Evolutionary conservation across 352 stramenopile species (phyloP).

Genomic region (Phytophthora foliorum): DNA sequence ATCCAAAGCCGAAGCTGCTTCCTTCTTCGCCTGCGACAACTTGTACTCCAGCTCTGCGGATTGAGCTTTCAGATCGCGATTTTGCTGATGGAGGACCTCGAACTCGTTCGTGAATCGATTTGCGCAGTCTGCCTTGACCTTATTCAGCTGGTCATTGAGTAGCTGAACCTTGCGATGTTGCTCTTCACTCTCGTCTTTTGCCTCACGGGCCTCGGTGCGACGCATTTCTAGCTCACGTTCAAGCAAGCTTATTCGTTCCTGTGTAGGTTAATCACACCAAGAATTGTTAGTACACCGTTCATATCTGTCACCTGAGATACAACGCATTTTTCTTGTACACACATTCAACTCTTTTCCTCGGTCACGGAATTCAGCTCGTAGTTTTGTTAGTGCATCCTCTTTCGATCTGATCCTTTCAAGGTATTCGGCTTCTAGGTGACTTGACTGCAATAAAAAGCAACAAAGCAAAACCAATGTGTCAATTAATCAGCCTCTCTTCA

Average conservation of each 20-base stretch:
- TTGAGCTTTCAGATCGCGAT: conserved; percentile 67
- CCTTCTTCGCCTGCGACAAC: conserved; percentile 52
- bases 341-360: conserved; percentile 66
- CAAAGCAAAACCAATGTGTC: not conserved
- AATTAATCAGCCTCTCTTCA: not conserved
- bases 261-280: not conserved
- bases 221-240: conserved; percentile 75
- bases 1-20: conserved; percentile 45
- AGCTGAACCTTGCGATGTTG: conserved; percentile 70
- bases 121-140: conserved; percentile 75
- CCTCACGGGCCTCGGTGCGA: conserved; percentile 61
- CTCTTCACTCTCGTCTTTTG: conserved; percentile 72
- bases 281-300: not conserved
- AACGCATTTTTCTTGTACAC: conserved; percentile 11
- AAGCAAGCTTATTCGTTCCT: conserved; percentile 52
- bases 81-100: conserved; percentile 64
- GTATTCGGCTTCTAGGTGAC: conserved; percentile 57
- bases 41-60: conserved; percentile 65
- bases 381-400: conserved; percentile 59
- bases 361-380: conserved; percentile 62
- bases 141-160: conserved; percentile 79
- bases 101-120: conserved; percentile 62
- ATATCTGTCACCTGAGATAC: not conserved
- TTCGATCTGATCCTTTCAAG: conserved; percentile 56
- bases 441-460: conserved; percentile 39